Conservation (phyloP, 176 grass and related monocot genomes). For the Thinopyrum elongatum region DNA sequence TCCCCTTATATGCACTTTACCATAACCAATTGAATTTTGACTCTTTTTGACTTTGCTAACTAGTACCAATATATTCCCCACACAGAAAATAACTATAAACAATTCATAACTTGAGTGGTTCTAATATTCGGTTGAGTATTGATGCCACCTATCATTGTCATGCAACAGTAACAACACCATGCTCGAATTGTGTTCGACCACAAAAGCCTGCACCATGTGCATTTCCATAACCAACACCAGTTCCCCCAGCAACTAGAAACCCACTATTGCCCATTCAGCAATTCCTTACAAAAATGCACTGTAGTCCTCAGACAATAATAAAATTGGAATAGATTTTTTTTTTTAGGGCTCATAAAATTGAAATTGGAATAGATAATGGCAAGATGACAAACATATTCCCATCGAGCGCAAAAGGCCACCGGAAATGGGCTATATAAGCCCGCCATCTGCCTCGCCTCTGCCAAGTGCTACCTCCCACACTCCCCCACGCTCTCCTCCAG, state of each 20-base stretch:
- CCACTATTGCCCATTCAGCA: not conserved
- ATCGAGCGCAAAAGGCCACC: not conserved
- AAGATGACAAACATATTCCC: not conserved
- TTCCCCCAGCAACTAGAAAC: not conserved
- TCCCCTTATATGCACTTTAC: not conserved
- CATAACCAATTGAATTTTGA: not conserved
- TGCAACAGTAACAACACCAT: not conserved
- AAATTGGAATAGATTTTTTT: not conserved
- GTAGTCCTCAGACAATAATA: not conserved
- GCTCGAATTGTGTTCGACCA: too few relatives aligned
- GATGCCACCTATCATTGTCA: not conserved
- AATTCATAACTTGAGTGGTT: not conserved
- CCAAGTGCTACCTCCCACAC: not conserved
- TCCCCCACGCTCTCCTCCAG: not conserved
- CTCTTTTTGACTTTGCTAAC: not conserved
- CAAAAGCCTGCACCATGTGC: not conserved
- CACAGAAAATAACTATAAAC: not conserved
- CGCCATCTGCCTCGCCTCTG: conserved; percentile 1
- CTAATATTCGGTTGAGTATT: not conserved
- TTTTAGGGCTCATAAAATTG: too few relatives aligned
- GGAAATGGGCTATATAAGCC: conserved; percentile 38
- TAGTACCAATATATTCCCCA: not conserved
- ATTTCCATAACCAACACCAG: conserved; percentile 8
- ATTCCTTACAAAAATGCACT: not conserved
- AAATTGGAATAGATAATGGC: not conserved